phyloP scores from a whole-genome alignment of 805 yeast genomes.

The Cyberlindnera americana region DNA sequence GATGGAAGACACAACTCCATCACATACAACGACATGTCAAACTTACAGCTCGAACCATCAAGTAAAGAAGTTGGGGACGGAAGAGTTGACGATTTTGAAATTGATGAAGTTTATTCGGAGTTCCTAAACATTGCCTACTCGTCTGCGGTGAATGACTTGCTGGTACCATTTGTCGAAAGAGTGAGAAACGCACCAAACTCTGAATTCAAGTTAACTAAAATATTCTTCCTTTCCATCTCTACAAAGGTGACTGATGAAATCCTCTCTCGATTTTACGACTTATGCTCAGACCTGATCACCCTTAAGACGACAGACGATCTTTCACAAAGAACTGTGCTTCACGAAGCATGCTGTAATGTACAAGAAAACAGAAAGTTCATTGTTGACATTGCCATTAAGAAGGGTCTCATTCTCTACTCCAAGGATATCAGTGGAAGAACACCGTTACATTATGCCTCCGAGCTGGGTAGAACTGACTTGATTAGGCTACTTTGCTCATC shows the following conservation, averaged over 20 bases:
- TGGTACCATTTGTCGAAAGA: constrained; percentile 43
- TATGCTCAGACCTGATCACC: constrained; percentile 44
- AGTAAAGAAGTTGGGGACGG: background rate
- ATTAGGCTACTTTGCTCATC: constrained; percentile 36
- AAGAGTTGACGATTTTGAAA: constrained; percentile 38
- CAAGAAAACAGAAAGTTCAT: constrained; percentile 23
- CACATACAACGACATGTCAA: constrained; percentile 21
- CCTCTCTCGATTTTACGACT: constrained; percentile 44
- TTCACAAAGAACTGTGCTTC: constrained; percentile 70
- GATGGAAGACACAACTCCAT: constrained; percentile 15
- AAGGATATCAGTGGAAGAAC: constrained; percentile 72
- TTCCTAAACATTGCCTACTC: constrained; percentile 52
- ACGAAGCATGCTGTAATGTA: constrained; percentile 47
- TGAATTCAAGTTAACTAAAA: constrained; percentile 53
- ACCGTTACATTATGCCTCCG: constrained; percentile 85
- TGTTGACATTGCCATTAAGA: constrained; percentile 22
- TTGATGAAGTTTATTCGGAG: constrained; percentile 70
- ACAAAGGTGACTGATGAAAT: constrained; percentile 57
- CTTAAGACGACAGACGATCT: constrained; percentile 65
- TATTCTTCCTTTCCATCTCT: constrained; percentile 66
- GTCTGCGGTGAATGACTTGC: constrained; percentile 34
- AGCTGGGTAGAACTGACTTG: constrained; percentile 45
- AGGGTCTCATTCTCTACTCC: constrained; percentile 29
- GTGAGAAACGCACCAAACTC: constrained; percentile 38
- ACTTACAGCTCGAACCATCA: constrained; percentile 15